Conservation (phyloP, 2,329 filamentous ascomycete genomes). For the Fusarium sp. region DNA sequence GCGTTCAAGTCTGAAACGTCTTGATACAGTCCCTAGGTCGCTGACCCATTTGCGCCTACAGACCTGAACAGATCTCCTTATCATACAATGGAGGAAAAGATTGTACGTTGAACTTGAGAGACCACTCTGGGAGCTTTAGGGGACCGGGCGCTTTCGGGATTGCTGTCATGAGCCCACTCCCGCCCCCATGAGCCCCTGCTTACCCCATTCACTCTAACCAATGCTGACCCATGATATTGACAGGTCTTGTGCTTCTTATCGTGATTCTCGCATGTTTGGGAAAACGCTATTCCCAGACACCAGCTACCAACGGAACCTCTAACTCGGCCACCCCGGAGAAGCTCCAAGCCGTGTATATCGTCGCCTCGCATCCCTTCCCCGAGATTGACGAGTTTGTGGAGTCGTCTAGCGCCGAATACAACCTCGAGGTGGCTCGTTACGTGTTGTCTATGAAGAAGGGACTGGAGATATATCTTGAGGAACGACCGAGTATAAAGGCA, state of each 20-base stretch:
- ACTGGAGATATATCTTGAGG: slow-evolving; percentile 79
- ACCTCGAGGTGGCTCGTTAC: slow-evolving; percentile 81
- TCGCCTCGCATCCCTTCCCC: slow-evolving; percentile 83
- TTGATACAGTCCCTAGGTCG: background rate
- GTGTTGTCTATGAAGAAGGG: slow-evolving; percentile 83
- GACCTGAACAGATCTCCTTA: slow-evolving; percentile 82
- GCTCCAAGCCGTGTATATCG: slow-evolving; percentile 89
- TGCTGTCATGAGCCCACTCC: background rate
- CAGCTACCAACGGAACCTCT: slow-evolving; percentile 36
- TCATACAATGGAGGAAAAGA: slow-evolving; percentile 99
- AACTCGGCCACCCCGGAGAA: slow-evolving; percentile 51
- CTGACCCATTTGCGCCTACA: slow-evolving; percentile 50
- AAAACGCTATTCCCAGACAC: slow-evolving; percentile 46
- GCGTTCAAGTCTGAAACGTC: slow-evolving; percentile 21
- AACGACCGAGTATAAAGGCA: slow-evolving; percentile 73
- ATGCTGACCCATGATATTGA: background rate
- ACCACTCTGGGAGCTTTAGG: background rate
- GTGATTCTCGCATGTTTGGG: slow-evolving; percentile 79
- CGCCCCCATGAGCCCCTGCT: background rate
- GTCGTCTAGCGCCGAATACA: slow-evolving; percentile 73
- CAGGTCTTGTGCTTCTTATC: slow-evolving; percentile 84
- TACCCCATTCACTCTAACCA: background rate
- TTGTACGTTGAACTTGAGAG: slow-evolving; percentile 54
- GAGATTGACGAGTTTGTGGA: slow-evolving; percentile 89
- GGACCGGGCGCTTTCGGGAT: background rate